phyloP scores from a whole-genome alignment of 2,329 filamentous ascomycete species.

The Dendrostoma leiphaemia region DNA sequence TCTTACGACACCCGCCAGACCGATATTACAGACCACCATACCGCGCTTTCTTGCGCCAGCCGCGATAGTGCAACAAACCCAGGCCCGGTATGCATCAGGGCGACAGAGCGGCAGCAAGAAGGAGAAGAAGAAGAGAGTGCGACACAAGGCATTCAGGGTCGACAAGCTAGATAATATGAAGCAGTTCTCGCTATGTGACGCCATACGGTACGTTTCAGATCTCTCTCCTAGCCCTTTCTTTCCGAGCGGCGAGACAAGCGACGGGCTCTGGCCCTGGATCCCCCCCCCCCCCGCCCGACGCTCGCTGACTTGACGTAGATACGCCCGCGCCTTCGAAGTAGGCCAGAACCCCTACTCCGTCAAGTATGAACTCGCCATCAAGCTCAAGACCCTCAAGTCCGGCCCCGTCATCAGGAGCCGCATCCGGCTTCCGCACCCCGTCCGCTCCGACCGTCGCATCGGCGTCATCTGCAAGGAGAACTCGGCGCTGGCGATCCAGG shows the following conservation, averaged over 20 bases:
- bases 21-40: constrained; percentile 38
- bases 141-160: constrained; percentile 63
- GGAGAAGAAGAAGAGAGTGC: constrained; percentile 58
- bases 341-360: constrained; percentile 68
- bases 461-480: constrained; percentile 88
- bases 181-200: constrained; percentile 83
- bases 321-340: constrained; percentile 89
- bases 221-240: constrained; percentile 25
- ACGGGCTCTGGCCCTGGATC: too few species aligned
- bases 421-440: constrained; percentile 82
- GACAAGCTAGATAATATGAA: constrained; percentile 66
- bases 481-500: constrained; percentile 70
- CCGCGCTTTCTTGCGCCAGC: constrained; percentile 50
- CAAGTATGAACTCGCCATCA: constrained; percentile 89
- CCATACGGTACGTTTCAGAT: constrained; percentile 89
- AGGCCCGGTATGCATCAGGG: constrained; percentile 40
- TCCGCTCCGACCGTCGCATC: constrained; percentile 84
- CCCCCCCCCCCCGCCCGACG: too few species aligned
- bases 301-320: too few species aligned
- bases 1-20: constrained; percentile 40
- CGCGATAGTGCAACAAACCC: constrained; percentile 36
- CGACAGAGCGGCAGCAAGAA: constrained; percentile 43
- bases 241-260: too few species aligned
- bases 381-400: constrained; percentile 79
- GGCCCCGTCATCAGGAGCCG: constrained; percentile 85